These are phyloP conservation scores for Pochonia chlamydosporia DNA, from an alignment of 2,329 filamentous ascomycete genomes.

Conservation along the genomic window DNA sequence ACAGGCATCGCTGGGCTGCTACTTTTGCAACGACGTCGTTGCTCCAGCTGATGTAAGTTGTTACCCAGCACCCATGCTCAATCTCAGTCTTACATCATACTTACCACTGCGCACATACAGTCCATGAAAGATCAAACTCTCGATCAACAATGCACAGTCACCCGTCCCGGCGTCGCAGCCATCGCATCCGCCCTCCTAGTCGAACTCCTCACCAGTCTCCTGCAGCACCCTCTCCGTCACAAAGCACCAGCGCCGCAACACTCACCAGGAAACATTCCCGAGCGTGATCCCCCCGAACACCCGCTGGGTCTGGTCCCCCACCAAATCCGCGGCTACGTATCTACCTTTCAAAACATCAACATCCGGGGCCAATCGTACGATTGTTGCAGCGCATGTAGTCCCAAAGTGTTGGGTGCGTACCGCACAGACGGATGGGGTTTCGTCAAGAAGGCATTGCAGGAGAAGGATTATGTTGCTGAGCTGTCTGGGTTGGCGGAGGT, in stretches of 20 bases:
- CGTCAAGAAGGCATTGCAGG: slow-evolving; percentile 65
- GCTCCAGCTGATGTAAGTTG: slow-evolving; percentile 82
- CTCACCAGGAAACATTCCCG: slow-evolving; percentile 34
- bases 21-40: slow-evolving; percentile 98
- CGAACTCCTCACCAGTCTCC: slow-evolving; percentile 78
- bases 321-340: slow-evolving; percentile 72
- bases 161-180: slow-evolving; percentile 83
- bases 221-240: slow-evolving; percentile 77
- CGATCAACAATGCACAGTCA: slow-evolving; percentile 97
- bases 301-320: slow-evolving; percentile 69
- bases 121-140: slow-evolving; percentile 92
- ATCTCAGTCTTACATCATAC: not conserved
- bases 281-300: slow-evolving; percentile 51
- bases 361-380: slow-evolving; percentile 72
- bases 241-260: slow-evolving; percentile 52
- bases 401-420: slow-evolving; percentile 63
- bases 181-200: slow-evolving; percentile 89
- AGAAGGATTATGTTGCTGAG: slow-evolving; percentile 74
- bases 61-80: not conserved
- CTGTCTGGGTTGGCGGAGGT: slow-evolving; percentile 69
- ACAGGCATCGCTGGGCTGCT: slow-evolving; percentile 77
- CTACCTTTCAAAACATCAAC: slow-evolving; percentile 66
- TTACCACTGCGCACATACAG: slow-evolving; percentile 36
- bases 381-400: slow-evolving; percentile 75
- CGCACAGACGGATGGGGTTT: slow-evolving; percentile 67